These are phyloP conservation scores for Fonsecaea nubica DNA, from an alignment of 2,329 filamentous ascomycete species.

Conservation along the genomic window DNA sequence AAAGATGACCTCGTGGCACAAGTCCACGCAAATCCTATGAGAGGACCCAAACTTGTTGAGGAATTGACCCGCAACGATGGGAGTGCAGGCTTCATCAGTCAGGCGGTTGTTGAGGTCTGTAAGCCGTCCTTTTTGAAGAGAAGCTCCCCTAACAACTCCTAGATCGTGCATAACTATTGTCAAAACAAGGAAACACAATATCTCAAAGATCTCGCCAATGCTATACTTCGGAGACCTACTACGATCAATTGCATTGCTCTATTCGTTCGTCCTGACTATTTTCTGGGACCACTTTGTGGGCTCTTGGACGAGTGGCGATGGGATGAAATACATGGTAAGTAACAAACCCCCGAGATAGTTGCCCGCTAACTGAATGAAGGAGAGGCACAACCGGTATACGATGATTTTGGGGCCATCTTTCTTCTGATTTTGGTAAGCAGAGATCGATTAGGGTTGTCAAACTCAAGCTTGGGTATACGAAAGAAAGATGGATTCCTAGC, in stretches of 20 bases:
- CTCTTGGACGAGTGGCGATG: slow-evolving; percentile 69
- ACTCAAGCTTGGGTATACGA: slow-evolving; percentile 60
- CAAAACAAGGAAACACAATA: slow-evolving; percentile 67
- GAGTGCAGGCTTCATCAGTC: slow-evolving; percentile 84
- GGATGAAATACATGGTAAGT: slow-evolving; percentile 65
- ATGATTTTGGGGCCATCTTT: slow-evolving; percentile 69
- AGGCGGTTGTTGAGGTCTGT: slow-evolving; percentile 73
- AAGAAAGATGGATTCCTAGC: slow-evolving; percentile 62
- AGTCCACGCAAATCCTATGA: slow-evolving; percentile 74
- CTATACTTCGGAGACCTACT: slow-evolving; percentile 61
- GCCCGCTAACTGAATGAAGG: slow-evolving; percentile 45
- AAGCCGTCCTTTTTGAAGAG: background rate
- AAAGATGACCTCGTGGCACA: slow-evolving; percentile 81
- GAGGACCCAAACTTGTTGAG: slow-evolving; percentile 75
- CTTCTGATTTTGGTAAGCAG: slow-evolving; percentile 64
- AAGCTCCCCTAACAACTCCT: slow-evolving; percentile 16
- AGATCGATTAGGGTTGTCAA: slow-evolving; percentile 62
- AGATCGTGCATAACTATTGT: slow-evolving; percentile 63
- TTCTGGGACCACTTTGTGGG: slow-evolving; percentile 64
- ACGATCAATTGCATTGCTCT: slow-evolving; percentile 66
- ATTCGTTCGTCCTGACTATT: slow-evolving; percentile 62
- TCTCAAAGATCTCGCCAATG: slow-evolving; percentile 65
- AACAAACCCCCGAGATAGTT: background rate
- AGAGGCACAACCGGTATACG: slow-evolving; percentile 69
- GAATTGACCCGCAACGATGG: slow-evolving; percentile 90